Evolutionary conservation across 2,329 filamentous ascomycete species (phyloP).

Genomic region (Sclerotinia sclerotiorum): DNA sequence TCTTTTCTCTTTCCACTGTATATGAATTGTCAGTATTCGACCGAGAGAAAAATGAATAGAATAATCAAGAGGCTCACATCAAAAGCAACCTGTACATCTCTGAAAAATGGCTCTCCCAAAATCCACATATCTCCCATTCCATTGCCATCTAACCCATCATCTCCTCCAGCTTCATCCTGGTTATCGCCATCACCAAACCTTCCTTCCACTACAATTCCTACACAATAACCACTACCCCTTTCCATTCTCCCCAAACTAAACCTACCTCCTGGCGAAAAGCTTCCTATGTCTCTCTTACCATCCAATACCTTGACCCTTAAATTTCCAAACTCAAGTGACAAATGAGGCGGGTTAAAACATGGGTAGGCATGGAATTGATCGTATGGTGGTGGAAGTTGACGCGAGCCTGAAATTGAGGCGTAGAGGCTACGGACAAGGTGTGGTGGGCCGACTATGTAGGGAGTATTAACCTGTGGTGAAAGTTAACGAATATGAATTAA

Average conservation of each 20-base stretch:
- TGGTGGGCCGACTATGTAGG: conserved; percentile 32
- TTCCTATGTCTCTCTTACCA: conserved; percentile 26
- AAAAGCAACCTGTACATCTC: conserved; percentile 34
- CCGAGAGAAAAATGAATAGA: fast-evolving
- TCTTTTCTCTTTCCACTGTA: conserved; percentile 22
- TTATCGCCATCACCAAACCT: conserved; percentile 24
- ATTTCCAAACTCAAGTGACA: conserved; percentile 30
- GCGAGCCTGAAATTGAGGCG: conserved; percentile 29
- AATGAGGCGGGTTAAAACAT: conserved; percentile 31
- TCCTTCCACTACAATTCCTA: conserved; percentile 31
- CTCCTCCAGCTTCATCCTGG: neutral
- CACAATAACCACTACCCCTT: conserved; percentile 31
- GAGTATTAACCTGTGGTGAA: conserved; percentile 30
- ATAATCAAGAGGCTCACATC: conserved; percentile 26
- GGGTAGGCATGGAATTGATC: conserved; percentile 34
- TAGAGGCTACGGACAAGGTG: conserved; percentile 30
- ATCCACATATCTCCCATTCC: conserved; percentile 32
- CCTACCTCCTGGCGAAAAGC: conserved; percentile 27
- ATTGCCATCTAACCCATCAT: conserved; percentile 16
- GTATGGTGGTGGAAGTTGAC: conserved; percentile 27
- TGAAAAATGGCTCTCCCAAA: conserved; percentile 34
- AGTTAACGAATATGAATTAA: neutral
- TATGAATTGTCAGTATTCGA: neutral
- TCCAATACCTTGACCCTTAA: conserved; percentile 29
- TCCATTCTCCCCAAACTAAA: conserved; percentile 31